Evolutionary conservation across 345 rosid genomes (phyloP), one percentile per base, ranked within the genome.

Genomic region (Mangifera indica): DNA sequence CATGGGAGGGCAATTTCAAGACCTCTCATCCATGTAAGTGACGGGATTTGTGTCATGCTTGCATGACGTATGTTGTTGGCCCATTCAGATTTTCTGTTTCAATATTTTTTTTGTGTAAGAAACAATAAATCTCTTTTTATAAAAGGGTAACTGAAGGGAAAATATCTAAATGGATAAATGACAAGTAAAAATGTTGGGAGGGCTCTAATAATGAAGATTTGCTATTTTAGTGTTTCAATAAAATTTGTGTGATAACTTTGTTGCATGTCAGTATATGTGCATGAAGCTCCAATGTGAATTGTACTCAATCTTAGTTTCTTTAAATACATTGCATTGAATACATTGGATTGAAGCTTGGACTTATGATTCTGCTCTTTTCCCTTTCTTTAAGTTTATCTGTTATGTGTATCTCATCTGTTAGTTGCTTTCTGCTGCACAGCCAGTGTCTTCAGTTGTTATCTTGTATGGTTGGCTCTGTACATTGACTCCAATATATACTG

Each of bases 11-110:
- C 87, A 72, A 71, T 75, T 72, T 61, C 91, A 42, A 82, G 82
- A 68, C 76, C 53, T 79, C 89, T 90, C n/a, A 77, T 90, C 67
- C 82, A 82, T 77, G 96, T 90, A 71, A 80, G 91, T 82, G 68
- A 7, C 24, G 15, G 20, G 11, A 29, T 29, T 29, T 72, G 65
- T 66, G 53, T 29, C 61, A 46, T 63, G 25, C 66, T 71, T 57
- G 45, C 29, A 13, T 67, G 0, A 32, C 37, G 26, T 20, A 48
- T 76, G 53, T 63, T 20, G 11, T 40, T 58, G 37, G 58, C 26
- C 54, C 26, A 12, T n/a, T 3, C 26, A 15, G 42, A 49, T 60
- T 57, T 65, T 22, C 37, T 32, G 7, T 37, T 55, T 9, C 56
- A 49, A 13, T 21, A 4, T 40, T 1, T 29, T n/a, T 20, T 29